Evolutionary conservation across 2,329 filamentous ascomycete genomes (phyloP), one percentile per base, ranked within the genome.

Genomic region (Phialophora macrospora): DNA sequence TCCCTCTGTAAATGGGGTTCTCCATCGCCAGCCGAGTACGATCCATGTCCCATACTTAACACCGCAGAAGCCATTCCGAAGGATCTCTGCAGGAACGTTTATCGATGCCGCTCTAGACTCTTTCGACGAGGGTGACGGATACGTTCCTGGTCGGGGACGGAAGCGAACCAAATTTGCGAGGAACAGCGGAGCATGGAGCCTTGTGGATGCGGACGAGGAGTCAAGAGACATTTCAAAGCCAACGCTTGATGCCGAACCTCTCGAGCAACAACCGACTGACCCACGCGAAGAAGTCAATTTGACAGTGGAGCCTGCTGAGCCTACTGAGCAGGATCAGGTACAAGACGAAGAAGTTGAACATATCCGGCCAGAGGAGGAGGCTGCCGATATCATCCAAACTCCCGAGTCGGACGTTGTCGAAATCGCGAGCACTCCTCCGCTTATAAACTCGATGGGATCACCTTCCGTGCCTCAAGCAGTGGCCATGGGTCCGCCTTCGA

Each of bases 131-230:
- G 90, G 90, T 28, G 87, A 90, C 75, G 85, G 85, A 1, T 83
- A 83, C 49, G 80, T 85, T 26, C 83, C 79, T 41, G 86, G 85
- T 4, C 86, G 82, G 72, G 87, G 86, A 30, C 88, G 86, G 67
- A 96, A 93, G 77, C 85, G 86, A 62, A 87, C 89, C 7, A 87
- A 88, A 52, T 90, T 90, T 76, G 86, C 88, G 65, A 82, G 88
- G 67, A 82, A 86, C 59, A 88, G 87, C 72, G 85, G 82, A 32
- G 82, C 86, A 30, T 97, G 94, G 94, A 88, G 85, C 68, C 90
- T 93, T 72, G 83, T 83, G 24, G 90, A 89, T 73, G 73, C 74
- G 44, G 73, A 72, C 24, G 72, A 73, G 2, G 69, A 69, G 11
- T 44, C 38, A 9, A 8, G 17, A 44, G 38, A 44, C 17, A 44